A percentile compares a stretch with the other conserved stretches of the same genome.
Evolutionary conservation across 2,329 filamentous ascomycete species (phyloP).

Genomic region (Phaeosphaeriaceae sp.): DNA sequence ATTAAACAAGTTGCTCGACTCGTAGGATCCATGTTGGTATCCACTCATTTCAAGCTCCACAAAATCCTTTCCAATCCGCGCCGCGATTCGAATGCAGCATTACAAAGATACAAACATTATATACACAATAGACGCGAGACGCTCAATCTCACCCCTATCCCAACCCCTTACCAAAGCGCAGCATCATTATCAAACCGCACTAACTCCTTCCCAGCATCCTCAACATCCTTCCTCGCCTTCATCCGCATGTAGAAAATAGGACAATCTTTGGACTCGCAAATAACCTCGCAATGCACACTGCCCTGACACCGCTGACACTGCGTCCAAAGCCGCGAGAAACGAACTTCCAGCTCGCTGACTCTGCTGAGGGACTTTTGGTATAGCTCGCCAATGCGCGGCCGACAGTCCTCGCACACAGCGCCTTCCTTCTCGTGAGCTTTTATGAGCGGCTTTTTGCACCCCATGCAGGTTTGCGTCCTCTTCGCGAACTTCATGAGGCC

Average conservation of each 20-base stretch:
- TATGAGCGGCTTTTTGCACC: slow-evolving; percentile 94
- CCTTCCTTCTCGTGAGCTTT: slow-evolving; percentile 79
- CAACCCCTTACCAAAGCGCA: slow-evolving; percentile 64
- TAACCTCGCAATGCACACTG: slow-evolving; percentile 97
- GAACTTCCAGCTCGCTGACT: slow-evolving; percentile 88
- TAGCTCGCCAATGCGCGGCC: slow-evolving; percentile 84
- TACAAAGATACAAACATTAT: not conserved
- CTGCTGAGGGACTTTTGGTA: slow-evolving; percentile 91
- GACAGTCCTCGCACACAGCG: slow-evolving; percentile 87
- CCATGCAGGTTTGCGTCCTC: slow-evolving; percentile 98
- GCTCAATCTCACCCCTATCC: no score
- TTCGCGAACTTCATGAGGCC: slow-evolving; percentile 98
- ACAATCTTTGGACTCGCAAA: slow-evolving; percentile 94
- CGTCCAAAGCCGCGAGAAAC: slow-evolving; percentile 93
- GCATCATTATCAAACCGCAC: slow-evolving; percentile 86
- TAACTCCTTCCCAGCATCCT: slow-evolving; percentile 91
- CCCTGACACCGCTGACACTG: slow-evolving; percentile 98
- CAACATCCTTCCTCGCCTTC: slow-evolving; percentile 99
- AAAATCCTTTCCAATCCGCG: no score
- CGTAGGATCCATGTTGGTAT: no score
- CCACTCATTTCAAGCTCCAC: no score
- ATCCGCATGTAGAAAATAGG: slow-evolving; percentile 99
- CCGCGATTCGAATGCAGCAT: not conserved
- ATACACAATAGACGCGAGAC: not conserved
- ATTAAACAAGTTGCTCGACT: no score